Percentiles rank a stretch among this genome's conserved stretches.
These are phyloP conservation scores for Wickerhamiella vanderwaltii DNA, from an alignment of 805 yeast genomes.

Conservation along the genomic window DNA sequence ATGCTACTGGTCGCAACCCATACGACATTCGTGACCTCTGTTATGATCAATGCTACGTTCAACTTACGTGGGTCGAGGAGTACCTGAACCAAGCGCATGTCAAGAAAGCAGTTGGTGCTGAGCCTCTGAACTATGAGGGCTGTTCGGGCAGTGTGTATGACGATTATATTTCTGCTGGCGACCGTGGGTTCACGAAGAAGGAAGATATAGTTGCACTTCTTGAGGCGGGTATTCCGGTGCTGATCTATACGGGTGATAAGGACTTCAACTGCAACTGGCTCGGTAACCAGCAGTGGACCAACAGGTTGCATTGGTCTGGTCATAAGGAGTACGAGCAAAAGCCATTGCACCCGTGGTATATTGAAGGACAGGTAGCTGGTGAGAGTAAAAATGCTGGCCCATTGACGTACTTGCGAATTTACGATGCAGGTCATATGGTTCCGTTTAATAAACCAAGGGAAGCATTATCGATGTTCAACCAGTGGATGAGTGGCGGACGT, in stretches of 20 bases:
- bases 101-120: conserved; percentile 64
- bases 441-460: conserved; percentile 78
- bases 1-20: conserved; percentile 76
- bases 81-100: conserved; percentile 71
- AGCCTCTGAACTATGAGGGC: conserved; percentile 45
- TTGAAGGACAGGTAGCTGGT: conserved; percentile 43
- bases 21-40: conserved; percentile 83
- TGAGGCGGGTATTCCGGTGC: conserved; percentile 63
- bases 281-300: conserved; percentile 85
- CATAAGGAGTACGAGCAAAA: conserved; percentile 40
- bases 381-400: conserved; percentile 59
- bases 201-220: conserved; percentile 54
- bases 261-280: conserved; percentile 96
- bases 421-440: conserved; percentile 93
- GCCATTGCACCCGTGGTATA: conserved; percentile 28
- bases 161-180: conserved; percentile 77
- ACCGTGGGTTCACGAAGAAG: conserved; percentile 86
- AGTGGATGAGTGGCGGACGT: conserved; percentile 75
- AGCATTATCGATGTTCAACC: conserved; percentile 68
- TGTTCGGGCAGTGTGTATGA: conserved; percentile 59
- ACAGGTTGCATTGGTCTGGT: conserved; percentile 53
- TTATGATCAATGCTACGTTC: conserved; percentile 63
- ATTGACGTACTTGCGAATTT: conserved; percentile 73
- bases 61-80: conserved; percentile 53
- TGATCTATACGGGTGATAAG: conserved; percentile 90